phyloP scores from a whole-genome alignment of 2,329 filamentous ascomycete species.

The Rugonectria rugulosa region DNA sequence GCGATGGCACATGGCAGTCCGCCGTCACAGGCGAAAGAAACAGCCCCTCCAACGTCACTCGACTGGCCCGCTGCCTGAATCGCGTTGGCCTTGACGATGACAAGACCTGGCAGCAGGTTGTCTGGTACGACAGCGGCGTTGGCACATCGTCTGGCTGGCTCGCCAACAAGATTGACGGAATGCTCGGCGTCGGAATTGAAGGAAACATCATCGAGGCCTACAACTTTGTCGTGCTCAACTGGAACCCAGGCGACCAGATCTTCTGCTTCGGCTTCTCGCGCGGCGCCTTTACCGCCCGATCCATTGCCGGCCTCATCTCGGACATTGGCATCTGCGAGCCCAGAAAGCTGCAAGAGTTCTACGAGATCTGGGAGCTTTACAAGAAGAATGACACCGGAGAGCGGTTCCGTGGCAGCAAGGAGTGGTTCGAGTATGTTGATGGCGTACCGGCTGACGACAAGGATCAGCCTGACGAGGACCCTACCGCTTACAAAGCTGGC shows the following conservation, averaged over 20 bases:
- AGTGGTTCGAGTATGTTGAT: constrained; percentile 35
- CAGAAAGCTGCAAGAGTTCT: constrained; percentile 37
- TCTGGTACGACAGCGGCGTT: constrained; percentile 48
- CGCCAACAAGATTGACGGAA: constrained; percentile 20
- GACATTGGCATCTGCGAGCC: constrained; percentile 39
- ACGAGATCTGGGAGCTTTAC: constrained; percentile 34
- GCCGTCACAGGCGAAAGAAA: constrained; percentile 35
- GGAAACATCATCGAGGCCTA: constrained; percentile 47
- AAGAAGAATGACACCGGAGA: constrained; percentile 29
- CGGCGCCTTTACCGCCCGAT: constrained; percentile 48
- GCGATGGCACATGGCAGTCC: constrained; percentile 47
- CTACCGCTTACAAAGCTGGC: neutral
- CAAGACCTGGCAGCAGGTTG: constrained; percentile 44
- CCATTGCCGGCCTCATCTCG: constrained; percentile 41
- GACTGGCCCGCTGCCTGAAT: constrained; percentile 41
- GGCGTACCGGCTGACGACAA: constrained; percentile 24
- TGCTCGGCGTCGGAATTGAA: constrained; percentile 38
- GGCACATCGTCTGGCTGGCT: constrained; percentile 31
- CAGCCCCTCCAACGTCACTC: constrained; percentile 45
- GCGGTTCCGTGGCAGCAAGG: constrained; percentile 28
- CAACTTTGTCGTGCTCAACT: constrained; percentile 48
- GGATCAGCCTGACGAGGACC: constrained; percentile 19
- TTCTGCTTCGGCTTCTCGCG: constrained; percentile 47
- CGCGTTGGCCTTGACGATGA: constrained; percentile 34
- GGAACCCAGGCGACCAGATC: constrained; percentile 40